Evolutionary conservation across 2,329 filamentous ascomycete species (phyloP).

Genomic region (Hypoxylon sp.): DNA sequence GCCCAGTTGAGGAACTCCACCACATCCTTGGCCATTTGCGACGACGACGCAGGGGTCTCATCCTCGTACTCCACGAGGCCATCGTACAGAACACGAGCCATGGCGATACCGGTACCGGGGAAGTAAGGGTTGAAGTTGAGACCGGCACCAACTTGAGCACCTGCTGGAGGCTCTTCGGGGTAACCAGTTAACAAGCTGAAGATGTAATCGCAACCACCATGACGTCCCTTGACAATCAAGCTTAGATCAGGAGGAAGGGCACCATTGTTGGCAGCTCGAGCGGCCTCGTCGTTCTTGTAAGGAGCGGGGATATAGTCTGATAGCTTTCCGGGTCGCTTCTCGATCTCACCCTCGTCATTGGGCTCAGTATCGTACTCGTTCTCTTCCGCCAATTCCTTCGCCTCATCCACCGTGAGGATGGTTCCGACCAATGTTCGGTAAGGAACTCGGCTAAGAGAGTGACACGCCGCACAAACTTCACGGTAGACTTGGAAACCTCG

Average conservation of each 20-base stretch:
- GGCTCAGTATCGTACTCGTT: conserved; percentile 99
- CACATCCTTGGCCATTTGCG: conserved; percentile 99
- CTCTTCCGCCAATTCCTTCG: conserved; percentile 96
- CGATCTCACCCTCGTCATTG: conserved; percentile 96
- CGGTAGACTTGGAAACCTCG: conserved; percentile 99
- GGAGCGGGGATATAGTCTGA: conserved; percentile 95
- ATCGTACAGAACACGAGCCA: conserved; percentile 98
- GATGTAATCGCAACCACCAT: conserved; percentile 98
- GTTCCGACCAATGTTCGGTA: conserved; percentile 92
- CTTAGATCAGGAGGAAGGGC: conserved; percentile 96
- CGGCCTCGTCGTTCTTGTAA: conserved; percentile 99
- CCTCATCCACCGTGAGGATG: conserved; percentile 95
- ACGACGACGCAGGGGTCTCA: conserved; percentile 89
- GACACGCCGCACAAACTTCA: conserved; percentile 97
- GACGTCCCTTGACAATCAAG: conserved; percentile 95
- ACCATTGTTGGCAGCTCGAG: conserved; percentile 97
- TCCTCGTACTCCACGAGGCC: conserved; percentile 98
- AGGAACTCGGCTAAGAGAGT: conserved; percentile 92
- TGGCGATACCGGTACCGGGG: conserved; percentile 97
- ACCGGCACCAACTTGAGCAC: conserved; percentile 82
- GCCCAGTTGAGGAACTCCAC: conserved; percentile 99
- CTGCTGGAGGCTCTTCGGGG: conserved; percentile 93
- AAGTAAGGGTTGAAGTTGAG: conserved; percentile 99
- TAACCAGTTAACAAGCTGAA: conserved; percentile 97
- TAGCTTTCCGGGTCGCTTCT: conserved; percentile 98